phyloP scores from a whole-genome alignment of 345 rosid species.

The Citropsis articulata region DNA sequence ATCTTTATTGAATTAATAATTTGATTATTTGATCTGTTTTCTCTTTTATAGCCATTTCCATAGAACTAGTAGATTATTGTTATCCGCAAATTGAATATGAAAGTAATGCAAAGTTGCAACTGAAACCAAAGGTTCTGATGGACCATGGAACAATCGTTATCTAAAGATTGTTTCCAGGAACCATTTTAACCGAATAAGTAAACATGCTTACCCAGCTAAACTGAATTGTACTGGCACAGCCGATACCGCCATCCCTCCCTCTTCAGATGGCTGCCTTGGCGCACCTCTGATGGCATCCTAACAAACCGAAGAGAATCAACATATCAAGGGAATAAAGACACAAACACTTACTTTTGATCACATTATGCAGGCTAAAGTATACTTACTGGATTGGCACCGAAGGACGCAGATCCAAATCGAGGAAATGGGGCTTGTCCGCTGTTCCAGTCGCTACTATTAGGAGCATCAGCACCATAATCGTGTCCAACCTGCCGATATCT shows the following conservation, averaged over 20 bases:
- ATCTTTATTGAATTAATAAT: neutral
- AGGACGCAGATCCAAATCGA: conserved; percentile 3
- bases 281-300: conserved; percentile 15
- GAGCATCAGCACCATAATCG: neutral
- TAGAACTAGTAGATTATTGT: neutral
- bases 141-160: neutral
- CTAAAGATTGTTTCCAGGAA: neutral
- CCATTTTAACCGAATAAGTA: neutral
- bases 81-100: neutral
- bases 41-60: neutral
- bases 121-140: neutral
- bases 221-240: neutral
- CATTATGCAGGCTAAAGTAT: neutral
- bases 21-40: neutral
- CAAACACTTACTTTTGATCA: neutral
- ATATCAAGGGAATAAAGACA: neutral
- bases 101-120: neutral
- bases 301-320: neutral
- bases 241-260: neutral
- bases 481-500: neutral
- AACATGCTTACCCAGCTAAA: conserved; percentile 16
- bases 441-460: neutral
- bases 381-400: conserved; percentile 12
- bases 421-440: neutral
- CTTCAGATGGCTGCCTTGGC: conserved; percentile 10